phyloP scores from a whole-genome alignment of 2,329 filamentous ascomycete species.

The Pseudogymnoascus sp. region DNA sequence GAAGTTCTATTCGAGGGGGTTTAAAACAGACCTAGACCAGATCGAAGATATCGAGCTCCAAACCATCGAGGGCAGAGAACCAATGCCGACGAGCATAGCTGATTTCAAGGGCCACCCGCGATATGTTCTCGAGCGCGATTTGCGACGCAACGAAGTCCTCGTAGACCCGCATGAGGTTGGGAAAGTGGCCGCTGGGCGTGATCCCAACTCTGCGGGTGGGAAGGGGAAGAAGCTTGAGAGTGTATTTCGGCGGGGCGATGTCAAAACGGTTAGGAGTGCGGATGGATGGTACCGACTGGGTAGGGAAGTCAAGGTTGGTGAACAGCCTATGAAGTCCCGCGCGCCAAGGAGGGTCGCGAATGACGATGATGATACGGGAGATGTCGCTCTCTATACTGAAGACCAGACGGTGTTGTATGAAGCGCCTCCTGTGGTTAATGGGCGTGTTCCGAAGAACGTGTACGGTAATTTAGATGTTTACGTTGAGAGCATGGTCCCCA shows the following conservation, averaged over 20 bases:
- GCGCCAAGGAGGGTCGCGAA: constrained; percentile 37
- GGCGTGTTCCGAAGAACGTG: constrained; percentile 77
- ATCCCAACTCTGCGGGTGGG: constrained; percentile 34
- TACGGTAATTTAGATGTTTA: constrained; percentile 94
- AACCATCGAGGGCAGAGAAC: constrained; percentile 65
- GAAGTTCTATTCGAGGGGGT: constrained; percentile 39
- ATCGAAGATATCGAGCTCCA: constrained; percentile 74
- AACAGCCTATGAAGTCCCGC: constrained; percentile 75
- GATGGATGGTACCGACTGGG: constrained; percentile 91
- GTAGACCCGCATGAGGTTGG: constrained; percentile 59
- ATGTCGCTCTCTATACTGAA: constrained; percentile 51
- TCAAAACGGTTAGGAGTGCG: constrained; percentile 67
- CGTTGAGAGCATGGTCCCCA: constrained; percentile 83
- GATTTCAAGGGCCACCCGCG: constrained; percentile 84
- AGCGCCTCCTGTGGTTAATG: constrained; percentile 67
- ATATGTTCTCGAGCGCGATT: constrained; percentile 77
- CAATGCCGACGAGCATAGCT: constrained; percentile 76
- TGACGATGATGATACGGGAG: constrained; percentile 36
- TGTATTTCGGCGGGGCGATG: constrained; percentile 76
- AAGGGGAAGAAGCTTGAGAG: constrained; percentile 50
- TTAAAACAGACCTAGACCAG: constrained; percentile 62
- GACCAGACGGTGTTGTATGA: constrained; percentile 67
- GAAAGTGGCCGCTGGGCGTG: constrained; percentile 63
- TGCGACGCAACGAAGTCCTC: constrained; percentile 77
- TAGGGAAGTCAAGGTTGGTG: constrained; percentile 66